Conservation (phyloP, 1,284 basidiomycete genomes). For the Moesziomyces sp. region DNA sequence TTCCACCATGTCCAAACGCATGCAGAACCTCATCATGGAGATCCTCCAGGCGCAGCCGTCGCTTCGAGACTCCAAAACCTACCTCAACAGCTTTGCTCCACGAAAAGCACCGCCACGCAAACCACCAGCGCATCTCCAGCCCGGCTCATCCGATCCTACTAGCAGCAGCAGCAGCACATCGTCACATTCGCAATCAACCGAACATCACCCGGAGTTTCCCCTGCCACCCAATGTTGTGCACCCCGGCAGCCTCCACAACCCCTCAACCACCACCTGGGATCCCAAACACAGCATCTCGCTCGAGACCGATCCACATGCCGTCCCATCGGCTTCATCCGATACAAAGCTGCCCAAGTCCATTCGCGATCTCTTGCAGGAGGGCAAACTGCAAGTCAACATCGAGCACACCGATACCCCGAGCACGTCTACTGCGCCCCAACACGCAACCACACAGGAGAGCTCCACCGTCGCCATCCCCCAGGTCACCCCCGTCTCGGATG, state of each 20-base stretch:
- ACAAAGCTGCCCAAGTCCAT: constrained; percentile 36
- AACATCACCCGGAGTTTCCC: constrained; percentile 36
- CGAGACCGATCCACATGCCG: constrained; percentile 20
- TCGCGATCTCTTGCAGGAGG: constrained; percentile 32
- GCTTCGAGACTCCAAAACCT: constrained; percentile 85
- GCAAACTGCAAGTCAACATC: constrained; percentile 37
- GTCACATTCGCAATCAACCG: constrained; percentile 6
- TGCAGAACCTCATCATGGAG: constrained; percentile 93
- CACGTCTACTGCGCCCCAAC: constrained; percentile 31
- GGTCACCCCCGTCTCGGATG: constrained; percentile 35
- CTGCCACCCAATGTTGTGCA: constrained; percentile 37
- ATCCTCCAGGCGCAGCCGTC: constrained; percentile 94
- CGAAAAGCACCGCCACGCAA: constrained; percentile 31
- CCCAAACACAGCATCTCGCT: constrained; percentile 31
- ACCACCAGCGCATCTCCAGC: constrained; percentile 9
- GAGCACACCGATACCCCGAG: constrained; percentile 57
- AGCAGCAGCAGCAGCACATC: constrained; percentile 14
- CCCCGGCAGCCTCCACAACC: constrained; percentile 43
- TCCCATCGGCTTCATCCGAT: not conserved
- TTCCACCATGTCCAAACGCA: constrained; percentile 55
- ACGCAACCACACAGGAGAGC: constrained; percentile 68
- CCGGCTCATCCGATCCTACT: constrained; percentile 5
- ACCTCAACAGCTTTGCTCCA: constrained; percentile 82
- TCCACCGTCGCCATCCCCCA: constrained; percentile 41
- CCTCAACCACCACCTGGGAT: constrained; percentile 45